Conservation (phyloP, 345 rosid species). For the Eucalyptus marginata region DNA sequence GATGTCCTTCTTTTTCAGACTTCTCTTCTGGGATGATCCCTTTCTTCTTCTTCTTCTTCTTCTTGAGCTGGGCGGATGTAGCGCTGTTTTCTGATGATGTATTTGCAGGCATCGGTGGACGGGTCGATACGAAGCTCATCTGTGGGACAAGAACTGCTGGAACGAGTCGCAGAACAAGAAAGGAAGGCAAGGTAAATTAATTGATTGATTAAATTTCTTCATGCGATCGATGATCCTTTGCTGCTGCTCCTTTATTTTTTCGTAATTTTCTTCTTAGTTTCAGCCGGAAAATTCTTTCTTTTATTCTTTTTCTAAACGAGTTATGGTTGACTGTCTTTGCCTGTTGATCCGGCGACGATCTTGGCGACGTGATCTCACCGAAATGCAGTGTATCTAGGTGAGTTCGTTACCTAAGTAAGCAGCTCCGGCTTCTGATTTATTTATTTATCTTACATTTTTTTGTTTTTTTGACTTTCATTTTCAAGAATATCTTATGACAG, state of each 20-base stretch:
- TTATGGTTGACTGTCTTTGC: not conserved
- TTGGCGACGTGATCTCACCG: slow-evolving; percentile 2
- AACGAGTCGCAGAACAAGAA: slow-evolving; percentile 51
- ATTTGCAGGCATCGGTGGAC: slow-evolving; percentile 50
- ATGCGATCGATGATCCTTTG: not conserved
- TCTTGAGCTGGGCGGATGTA: not conserved
- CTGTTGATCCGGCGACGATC: not conserved
- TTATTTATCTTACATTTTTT: not conserved
- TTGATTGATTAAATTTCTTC: not conserved
- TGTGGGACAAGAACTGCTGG: slow-evolving; percentile 65
- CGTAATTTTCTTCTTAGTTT: not conserved
- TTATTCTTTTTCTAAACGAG: not conserved
- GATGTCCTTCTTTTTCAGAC: not conserved
- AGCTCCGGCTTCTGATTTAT: not conserved
- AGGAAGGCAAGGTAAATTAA: slow-evolving; percentile 43
- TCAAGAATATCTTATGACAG: not conserved
- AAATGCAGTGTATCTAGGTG: slow-evolving; percentile 49
- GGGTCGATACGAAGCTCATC: slow-evolving; percentile 49
- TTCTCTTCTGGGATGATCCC: not conserved
- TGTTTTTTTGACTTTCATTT: not conserved
- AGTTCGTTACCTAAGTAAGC: not conserved
- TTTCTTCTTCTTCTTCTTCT: not conserved
- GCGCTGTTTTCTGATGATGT: not conserved
- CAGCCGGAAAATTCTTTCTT: not conserved
- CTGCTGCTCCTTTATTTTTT: not conserved